These are phyloP conservation scores for Mucuna pruriens DNA, from an alignment of 306 rosid species.

Conservation along the genomic window DNA sequence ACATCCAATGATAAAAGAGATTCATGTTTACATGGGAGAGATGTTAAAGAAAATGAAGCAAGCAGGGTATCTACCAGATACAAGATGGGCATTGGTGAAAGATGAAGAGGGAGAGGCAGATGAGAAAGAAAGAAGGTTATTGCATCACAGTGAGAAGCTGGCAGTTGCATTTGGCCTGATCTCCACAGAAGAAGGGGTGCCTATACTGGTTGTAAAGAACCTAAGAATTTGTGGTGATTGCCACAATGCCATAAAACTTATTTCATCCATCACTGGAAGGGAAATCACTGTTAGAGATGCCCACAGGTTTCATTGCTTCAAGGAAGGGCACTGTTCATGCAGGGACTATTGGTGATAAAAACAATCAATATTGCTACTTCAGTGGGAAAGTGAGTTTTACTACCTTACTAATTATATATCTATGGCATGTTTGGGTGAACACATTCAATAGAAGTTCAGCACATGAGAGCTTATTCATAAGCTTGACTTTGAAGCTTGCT, in stretches of 20 bases:
- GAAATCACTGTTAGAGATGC: slow-evolving; percentile 81
- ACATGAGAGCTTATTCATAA: background rate
- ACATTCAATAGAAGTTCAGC: background rate
- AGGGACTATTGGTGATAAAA: slow-evolving; percentile 74
- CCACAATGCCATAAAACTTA: slow-evolving; percentile 77
- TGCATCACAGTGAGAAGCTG: slow-evolving; percentile 78
- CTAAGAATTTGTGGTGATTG: slow-evolving; percentile 88
- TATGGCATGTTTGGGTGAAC: background rate
- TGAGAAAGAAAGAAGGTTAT: slow-evolving; percentile 71
- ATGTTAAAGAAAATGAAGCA: slow-evolving; percentile 62
- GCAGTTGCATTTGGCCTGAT: slow-evolving; percentile 79
- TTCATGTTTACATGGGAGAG: slow-evolving; percentile 67
- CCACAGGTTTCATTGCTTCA: slow-evolving; percentile 84
- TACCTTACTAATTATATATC: background rate
- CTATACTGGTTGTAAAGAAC: slow-evolving; percentile 78
- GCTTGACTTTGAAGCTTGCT: background rate
- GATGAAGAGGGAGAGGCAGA: slow-evolving; percentile 56
- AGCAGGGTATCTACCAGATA: slow-evolving; percentile 72
- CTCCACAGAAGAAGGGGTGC: slow-evolving; percentile 63
- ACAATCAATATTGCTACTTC: slow-evolving; percentile 12
- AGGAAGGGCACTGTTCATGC: slow-evolving; percentile 75
- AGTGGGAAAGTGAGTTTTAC: background rate
- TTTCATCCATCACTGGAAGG: slow-evolving; percentile 65
- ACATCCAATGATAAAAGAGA: slow-evolving; percentile 74
- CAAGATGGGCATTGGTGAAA: slow-evolving; percentile 67